phyloP scores from a whole-genome alignment of 2,329 filamentous ascomycete species.

The Ophiocordyceps camponoti-rufipedis region DNA sequence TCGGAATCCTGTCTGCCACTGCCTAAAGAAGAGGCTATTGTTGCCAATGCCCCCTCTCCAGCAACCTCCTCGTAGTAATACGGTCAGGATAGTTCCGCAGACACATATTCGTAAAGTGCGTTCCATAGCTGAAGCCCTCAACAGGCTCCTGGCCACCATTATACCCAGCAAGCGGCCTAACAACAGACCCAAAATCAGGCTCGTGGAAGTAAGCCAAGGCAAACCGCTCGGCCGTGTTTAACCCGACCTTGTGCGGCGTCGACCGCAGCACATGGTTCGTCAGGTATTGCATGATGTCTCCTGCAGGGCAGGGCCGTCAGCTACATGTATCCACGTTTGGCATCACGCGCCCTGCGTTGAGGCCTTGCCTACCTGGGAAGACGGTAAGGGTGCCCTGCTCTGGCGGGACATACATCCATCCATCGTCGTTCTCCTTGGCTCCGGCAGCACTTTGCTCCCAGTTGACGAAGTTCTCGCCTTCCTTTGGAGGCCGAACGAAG shows the following conservation, averaged over 20 bases:
- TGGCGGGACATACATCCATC: constrained; percentile 29
- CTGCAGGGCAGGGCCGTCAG: constrained; percentile 7
- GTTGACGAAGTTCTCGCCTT: constrained; percentile 22
- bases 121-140: constrained; percentile 30
- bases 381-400: constrained; percentile 25
- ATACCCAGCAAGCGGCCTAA: constrained; percentile 22
- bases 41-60: not conserved
- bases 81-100: constrained; percentile 29
- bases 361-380: constrained; percentile 20
- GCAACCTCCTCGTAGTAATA: constrained; percentile 20
- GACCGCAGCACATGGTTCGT: constrained; percentile 25
- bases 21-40: not conserved
- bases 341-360: not conserved
- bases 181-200: constrained; percentile 26
- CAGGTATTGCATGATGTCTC: constrained; percentile 33
- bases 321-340: not conserved
- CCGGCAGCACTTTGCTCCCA: constrained; percentile 26
- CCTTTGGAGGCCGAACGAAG: constrained; percentile 24
- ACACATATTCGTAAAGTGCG: constrained; percentile 32
- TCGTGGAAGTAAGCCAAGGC: constrained; percentile 33
- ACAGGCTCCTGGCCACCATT: constrained; percentile 10
- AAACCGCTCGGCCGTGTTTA: constrained; percentile 27
- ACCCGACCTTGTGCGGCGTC: constrained; percentile 30
- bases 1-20: no score
- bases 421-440: constrained; percentile 21